Conservation (phyloP, 2,329 filamentous ascomycete genomes). For the Beauveria sp. region DNA sequence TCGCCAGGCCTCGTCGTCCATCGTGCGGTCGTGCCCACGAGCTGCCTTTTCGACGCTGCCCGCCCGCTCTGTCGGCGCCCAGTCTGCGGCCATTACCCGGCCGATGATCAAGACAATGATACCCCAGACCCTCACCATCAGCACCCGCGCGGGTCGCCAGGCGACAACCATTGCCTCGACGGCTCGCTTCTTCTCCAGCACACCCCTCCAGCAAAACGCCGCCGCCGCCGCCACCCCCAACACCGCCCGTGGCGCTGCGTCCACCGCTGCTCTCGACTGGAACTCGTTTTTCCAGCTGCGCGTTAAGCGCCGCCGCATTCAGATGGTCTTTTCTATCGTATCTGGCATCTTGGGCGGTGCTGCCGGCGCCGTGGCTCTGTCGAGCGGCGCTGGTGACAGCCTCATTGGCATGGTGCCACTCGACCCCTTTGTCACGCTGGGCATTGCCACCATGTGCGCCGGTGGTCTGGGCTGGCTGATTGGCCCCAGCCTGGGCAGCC, state of each 20-base stretch:
- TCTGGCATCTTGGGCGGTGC: conserved; percentile 56
- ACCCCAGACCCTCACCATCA: conserved; percentile 13
- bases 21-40: neutral
- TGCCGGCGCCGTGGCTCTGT: conserved; percentile 57
- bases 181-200: conserved; percentile 16
- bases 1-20: neutral
- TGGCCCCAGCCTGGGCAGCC: conserved; percentile 75
- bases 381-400: conserved; percentile 64
- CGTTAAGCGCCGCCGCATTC: conserved; percentile 75
- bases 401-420: conserved; percentile 66
- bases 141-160: neutral
- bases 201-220: conserved; percentile 13
- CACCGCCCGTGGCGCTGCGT: conserved; percentile 22
- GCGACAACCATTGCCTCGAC: conserved; percentile 9
- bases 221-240: conserved; percentile 19
- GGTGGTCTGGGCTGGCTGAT: conserved; percentile 80
- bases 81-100: neutral
- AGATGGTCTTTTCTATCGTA: conserved; percentile 67
- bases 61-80: neutral
- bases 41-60: conserved; percentile 4
- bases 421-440: conserved; percentile 81
- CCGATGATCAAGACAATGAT: neutral
- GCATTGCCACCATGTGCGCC: conserved; percentile 68
- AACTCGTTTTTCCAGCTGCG: conserved; percentile 89
- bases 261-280: conserved; percentile 60